Evolutionary conservation across 192 early-diverging fungal genomes (phyloP).

Genomic region (Mortierella alpina): DNA sequence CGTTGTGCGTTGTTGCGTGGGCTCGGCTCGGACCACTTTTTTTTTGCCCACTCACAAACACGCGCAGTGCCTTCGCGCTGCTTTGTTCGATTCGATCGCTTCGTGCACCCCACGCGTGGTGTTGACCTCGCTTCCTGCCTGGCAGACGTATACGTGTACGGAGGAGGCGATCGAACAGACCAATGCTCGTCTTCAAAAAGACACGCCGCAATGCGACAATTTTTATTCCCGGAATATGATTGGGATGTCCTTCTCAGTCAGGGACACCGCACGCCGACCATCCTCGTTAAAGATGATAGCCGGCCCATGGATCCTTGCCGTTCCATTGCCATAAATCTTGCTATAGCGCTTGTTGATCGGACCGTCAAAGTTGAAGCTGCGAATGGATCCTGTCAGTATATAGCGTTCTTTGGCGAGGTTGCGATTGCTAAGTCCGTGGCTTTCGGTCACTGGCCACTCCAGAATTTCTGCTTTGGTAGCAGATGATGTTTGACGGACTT

Average conservation of each 20-base stretch:
- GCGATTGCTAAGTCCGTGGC: constrained; percentile 2
- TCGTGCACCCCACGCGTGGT: too few relatives aligned
- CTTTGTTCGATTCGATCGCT: not conserved
- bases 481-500: constrained; percentile 5
- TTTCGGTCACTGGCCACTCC: constrained; percentile 14
- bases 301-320: constrained; percentile 7
- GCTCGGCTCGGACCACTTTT: constrained; percentile 15
- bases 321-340: constrained; percentile 20
- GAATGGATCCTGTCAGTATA: constrained; percentile 7
- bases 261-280: constrained; percentile 1
- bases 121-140: too few relatives aligned
- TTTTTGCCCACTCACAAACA: not conserved
- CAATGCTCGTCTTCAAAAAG: too few relatives aligned
- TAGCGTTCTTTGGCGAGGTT: constrained; percentile 10
- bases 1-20: too few relatives aligned
- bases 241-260: constrained; percentile 8
- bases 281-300: constrained; percentile 8
- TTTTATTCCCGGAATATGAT: not conserved
- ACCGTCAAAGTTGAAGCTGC: constrained; percentile 13
- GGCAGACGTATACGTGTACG: too few relatives aligned
- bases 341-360: constrained; percentile 23
- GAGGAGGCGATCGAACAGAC: too few relatives aligned
- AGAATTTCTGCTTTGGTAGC: constrained; percentile 1
- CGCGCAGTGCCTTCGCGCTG: not conserved
- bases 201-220: too few relatives aligned